Percentiles rank a stretch among this genome's conserved stretches.
These are phyloP conservation scores for Kokia cookei DNA, from an alignment of 441 rosid genomes.

Conservation along the genomic window DNA sequence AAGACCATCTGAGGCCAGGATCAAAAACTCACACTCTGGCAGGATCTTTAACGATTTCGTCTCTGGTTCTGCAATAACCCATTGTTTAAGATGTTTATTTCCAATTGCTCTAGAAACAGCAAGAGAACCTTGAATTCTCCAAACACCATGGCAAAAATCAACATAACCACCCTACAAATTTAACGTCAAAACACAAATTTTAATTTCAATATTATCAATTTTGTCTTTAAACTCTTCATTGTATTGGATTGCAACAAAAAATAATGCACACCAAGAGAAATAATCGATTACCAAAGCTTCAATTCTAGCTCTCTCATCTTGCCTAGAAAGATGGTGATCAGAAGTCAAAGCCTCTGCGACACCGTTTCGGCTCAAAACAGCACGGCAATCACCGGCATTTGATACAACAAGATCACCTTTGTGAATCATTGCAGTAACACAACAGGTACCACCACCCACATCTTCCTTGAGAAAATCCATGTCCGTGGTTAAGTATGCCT, in stretches of 20 bases:
- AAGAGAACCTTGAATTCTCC: constrained; percentile 86
- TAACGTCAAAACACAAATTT: not conserved
- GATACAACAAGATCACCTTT: constrained; percentile 65
- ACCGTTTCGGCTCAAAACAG: constrained; percentile 73
- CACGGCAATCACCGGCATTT: constrained; percentile 87
- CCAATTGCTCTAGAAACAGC: constrained; percentile 90
- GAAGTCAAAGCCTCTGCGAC: constrained; percentile 73
- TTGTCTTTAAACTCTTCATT: not conserved
- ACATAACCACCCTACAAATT: constrained; percentile 82
- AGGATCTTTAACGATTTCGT: constrained; percentile 38
- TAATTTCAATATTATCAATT: not conserved
- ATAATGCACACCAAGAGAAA: not conserved
- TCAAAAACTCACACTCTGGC: constrained; percentile 64
- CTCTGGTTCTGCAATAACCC: constrained; percentile 90
- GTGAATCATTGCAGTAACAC: constrained; percentile 69
- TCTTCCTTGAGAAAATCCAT: constrained; percentile 52
- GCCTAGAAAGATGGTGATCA: constrained; percentile 72
- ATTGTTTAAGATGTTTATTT: constrained; percentile 58
- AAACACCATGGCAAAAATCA: constrained; percentile 56
- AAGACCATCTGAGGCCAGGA: constrained; percentile 86
- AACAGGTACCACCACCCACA: constrained; percentile 66
- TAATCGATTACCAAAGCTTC: constrained; percentile 46
- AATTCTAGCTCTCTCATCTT: constrained; percentile 64
- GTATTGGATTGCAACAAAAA: not conserved
- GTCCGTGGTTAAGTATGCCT: constrained; percentile 68